Conservation (phyloP, 1,284 basidiomycete species). For the Malassezia japonica region DNA sequence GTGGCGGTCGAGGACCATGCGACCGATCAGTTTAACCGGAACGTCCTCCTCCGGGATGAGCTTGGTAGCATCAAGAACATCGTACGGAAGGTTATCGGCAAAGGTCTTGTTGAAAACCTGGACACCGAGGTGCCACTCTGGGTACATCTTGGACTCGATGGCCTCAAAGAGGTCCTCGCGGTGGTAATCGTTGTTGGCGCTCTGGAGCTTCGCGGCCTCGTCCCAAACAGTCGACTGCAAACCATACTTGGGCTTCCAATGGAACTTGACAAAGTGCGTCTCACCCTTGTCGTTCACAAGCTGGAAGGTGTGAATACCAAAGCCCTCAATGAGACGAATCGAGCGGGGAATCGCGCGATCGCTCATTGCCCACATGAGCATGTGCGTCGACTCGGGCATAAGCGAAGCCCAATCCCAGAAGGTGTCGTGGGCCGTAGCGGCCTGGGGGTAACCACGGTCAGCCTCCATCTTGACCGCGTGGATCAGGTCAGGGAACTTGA, state of each 20-base stretch:
- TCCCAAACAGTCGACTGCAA: constrained; percentile 42
- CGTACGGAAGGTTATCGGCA: constrained; percentile 46
- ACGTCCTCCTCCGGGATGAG: constrained; percentile 52
- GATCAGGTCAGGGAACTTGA: constrained; percentile 64
- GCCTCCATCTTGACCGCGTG: constrained; percentile 74
- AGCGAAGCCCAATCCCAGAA: constrained; percentile 63
- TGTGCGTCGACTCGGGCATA: constrained; percentile 20
- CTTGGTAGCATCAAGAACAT: constrained; percentile 75
- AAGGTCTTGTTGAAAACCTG: constrained; percentile 8
- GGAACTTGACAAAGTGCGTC: constrained; percentile 70
- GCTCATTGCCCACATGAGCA: constrained; percentile 21
- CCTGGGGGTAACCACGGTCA: constrained; percentile 66
- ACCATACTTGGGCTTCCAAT: constrained; percentile 59
- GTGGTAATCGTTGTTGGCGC: constrained; percentile 50
- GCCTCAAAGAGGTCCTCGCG: constrained; percentile 43
- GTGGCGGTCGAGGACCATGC: constrained; percentile 76
- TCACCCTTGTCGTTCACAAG: constrained; percentile 70
- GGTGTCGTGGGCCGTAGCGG: constrained; percentile 47
- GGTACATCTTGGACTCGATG: constrained; percentile 37
- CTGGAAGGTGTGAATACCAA: constrained; percentile 84
- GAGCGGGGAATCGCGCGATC: constrained; percentile 88
- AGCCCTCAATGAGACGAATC: constrained; percentile 53
- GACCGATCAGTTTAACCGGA: constrained; percentile 74
- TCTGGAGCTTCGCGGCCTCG: constrained; percentile 47
- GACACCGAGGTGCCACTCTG: constrained; percentile 35